Percentiles rank a stretch among this genome's conserved stretches.
Conservation (phyloP, 1,284 basidiomycete genomes). For the Veloboletus limbatus region DNA sequence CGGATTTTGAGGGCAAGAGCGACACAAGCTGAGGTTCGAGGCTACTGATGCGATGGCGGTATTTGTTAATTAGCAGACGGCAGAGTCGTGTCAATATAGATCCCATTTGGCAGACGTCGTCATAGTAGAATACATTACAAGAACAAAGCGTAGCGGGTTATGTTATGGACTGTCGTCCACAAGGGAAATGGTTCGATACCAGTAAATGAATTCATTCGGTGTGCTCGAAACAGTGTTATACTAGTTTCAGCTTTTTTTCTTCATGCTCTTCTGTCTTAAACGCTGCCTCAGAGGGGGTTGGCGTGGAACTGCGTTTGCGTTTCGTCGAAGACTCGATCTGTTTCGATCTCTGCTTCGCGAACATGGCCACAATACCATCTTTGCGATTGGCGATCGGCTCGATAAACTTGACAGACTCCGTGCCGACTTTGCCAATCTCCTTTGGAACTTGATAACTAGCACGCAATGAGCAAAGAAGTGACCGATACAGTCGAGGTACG, state of each 20-base stretch:
- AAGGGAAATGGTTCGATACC: neutral
- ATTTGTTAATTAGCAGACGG: neutral
- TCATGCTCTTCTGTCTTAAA: constrained; percentile 17
- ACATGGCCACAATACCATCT: constrained; percentile 90
- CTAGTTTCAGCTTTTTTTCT: constrained; percentile 25
- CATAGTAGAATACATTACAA: constrained; percentile 20
- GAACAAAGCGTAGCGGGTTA: neutral
- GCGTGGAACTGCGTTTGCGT: constrained; percentile 24
- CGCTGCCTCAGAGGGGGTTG: neutral
- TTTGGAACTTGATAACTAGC: constrained; percentile 83
- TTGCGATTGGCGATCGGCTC: constrained; percentile 76
- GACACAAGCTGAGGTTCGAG: constrained; percentile 3
- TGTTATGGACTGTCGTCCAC: neutral
- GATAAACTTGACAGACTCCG: constrained; percentile 79
- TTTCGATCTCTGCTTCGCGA: constrained; percentile 56
- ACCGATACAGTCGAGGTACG: constrained; percentile 19
- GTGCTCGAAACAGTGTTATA: constrained; percentile 2
- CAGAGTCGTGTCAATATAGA: neutral
- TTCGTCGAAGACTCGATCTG: constrained; percentile 21
- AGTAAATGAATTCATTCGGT: too few species aligned
- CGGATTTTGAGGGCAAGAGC: constrained; percentile 28
- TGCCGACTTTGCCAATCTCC: constrained; percentile 90
- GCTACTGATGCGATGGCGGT: neutral
- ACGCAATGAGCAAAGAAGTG: neutral
- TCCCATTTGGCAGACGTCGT: neutral